Evolutionary conservation across 306 rosid genomes (phyloP).

Genomic region (Luffa aegyptiaca): DNA sequence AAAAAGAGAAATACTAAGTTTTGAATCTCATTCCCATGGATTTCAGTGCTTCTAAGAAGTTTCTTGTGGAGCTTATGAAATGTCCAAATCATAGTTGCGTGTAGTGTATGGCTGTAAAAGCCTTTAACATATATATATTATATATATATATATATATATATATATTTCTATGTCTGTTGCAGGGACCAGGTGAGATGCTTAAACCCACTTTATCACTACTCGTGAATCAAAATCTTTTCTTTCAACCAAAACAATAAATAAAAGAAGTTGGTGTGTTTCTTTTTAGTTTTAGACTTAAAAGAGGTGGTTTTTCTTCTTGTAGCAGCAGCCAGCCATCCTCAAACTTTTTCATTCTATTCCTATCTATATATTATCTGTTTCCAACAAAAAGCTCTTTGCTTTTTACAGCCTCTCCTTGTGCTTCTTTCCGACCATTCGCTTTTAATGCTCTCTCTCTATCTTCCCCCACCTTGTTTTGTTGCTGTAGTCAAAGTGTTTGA

Average conservation of each 20-base stretch:
- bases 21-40: not conserved
- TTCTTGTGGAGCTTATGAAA: not conserved
- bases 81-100: slow-evolving; percentile 1
- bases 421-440: not conserved
- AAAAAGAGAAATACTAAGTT: not conserved
- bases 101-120: not conserved
- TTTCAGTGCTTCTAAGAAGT: not conserved
- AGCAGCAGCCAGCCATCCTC: not conserved
- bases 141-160: too few species aligned
- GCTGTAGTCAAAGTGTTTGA: not conserved
- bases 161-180: not conserved
- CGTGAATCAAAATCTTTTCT: not conserved
- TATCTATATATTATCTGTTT: not conserved
- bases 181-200: not conserved
- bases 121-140: not conserved
- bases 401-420: not conserved
- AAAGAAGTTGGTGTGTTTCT: not conserved
- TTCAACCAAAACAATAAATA: not conserved
- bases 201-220: not conserved
- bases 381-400: not conserved
- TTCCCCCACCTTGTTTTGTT: not conserved
- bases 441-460: not conserved
- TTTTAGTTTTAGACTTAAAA: not conserved
- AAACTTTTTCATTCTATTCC: not conserved
- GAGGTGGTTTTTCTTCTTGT: not conserved